Evolutionary conservation across 2,329 filamentous ascomycete genomes (phyloP), one percentile per base, ranked within the genome.

Genomic region (Fusarium transvaalense): DNA sequence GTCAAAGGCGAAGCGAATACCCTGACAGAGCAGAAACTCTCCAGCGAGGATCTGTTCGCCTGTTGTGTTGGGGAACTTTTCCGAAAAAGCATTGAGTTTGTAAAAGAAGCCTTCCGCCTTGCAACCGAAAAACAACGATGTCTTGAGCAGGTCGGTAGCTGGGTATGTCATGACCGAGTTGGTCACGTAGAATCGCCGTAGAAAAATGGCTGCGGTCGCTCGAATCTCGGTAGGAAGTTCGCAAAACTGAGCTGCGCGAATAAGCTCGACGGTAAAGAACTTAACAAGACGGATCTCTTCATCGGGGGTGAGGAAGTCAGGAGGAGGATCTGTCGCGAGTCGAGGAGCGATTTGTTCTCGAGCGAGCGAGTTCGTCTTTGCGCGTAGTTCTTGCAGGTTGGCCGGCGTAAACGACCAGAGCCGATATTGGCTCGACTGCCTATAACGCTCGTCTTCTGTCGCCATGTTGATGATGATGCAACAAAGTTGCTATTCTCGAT

Each of bases 131-230:
- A 97, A 98, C 56, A 99, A 86, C 35, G 92, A 93, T 31, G 94
- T 96, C 76, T 94, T 93, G 77, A 97, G 89, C 71, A 98, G 92
- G 67, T 93, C 90, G 66, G 92, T 92, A 0, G 94, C 95, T 66
- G 95, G 92, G 77, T 99, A 98, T 31, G 94, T 97, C 92, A 98
- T 97, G 75, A 94, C 89, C 39, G 92, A 97, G 81, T 98, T 97
- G 75, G 92, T 95, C 37, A 97, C 87, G 82, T 98, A 99, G 85
- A 99, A 98, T 60, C 96, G 92, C 57, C 93, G 92, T 63, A 99
- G 86, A 78, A 97, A 97, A 76, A 97, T 89, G 64, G 95, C 92
- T 5, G 93, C 93, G 9, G 94, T 97, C 6, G 79, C 75, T 71
- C 85, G 82, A 61, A 85, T 84, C 58, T 85, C 83, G 68, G 83